Evolutionary conservation across 768 basidiomycete species (phyloP).

Genomic region (Mycena latifolia): DNA sequence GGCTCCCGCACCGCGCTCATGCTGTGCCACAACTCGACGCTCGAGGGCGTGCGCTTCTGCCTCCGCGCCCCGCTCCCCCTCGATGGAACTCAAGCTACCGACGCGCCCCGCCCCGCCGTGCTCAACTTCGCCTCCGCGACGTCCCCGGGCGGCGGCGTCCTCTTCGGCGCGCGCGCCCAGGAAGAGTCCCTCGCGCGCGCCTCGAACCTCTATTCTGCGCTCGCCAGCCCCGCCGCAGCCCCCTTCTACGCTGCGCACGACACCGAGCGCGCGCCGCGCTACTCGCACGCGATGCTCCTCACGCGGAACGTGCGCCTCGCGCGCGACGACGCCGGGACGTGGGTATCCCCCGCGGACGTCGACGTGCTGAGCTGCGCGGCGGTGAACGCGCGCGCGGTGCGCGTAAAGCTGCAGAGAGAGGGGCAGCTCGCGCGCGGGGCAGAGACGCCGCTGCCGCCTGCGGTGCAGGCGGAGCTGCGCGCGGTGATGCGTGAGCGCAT

Average conservation of each 20-base stretch:
- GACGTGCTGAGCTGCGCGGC: slow-evolving; percentile 68
- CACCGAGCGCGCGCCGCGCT: slow-evolving; percentile 50
- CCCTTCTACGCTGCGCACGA: slow-evolving; percentile 62
- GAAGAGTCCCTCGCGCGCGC: slow-evolving; percentile 71
- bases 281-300: slow-evolving; percentile 68
- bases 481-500: slow-evolving; percentile 77
- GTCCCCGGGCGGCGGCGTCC: slow-evolving; percentile 68
- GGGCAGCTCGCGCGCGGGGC: slow-evolving; percentile 5
- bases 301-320: slow-evolving; percentile 60
- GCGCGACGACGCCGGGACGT: slow-evolving; percentile 61
- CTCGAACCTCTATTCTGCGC: slow-evolving; percentile 63
- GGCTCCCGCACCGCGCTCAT: slow-evolving; percentile 21
- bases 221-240: slow-evolving; percentile 55
- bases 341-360: slow-evolving; percentile 57
- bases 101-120: slow-evolving; percentile 34
- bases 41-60: slow-evolving; percentile 55
- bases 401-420: slow-evolving; percentile 18
- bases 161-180: slow-evolving; percentile 65
- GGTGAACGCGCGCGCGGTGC: slow-evolving; percentile 61
- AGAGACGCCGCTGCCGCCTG: slow-evolving; percentile 28
- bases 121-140: slow-evolving; percentile 70
- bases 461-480: slow-evolving; percentile 57
- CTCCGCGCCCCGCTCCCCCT: slow-evolving; percentile 21
- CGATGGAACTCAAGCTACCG: not conserved
- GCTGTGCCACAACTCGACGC: slow-evolving; percentile 54